Base-by-base conservation (phyloP, 1,284 basidiomycete genomes). In the Ceratobasidium sp. region DNA sequence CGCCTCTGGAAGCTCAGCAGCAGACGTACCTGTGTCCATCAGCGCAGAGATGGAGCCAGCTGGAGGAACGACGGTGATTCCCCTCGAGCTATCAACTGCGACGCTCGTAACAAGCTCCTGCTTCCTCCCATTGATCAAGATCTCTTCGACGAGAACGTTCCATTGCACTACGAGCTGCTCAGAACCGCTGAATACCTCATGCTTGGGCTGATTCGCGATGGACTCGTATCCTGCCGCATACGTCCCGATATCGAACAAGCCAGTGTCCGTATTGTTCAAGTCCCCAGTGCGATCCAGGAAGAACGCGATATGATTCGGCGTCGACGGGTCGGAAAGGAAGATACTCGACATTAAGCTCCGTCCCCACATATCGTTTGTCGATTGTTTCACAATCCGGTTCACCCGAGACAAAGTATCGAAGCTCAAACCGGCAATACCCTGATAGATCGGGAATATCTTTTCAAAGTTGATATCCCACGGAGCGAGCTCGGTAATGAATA, bases 281-380 rank as follows among this genome's bases (percentile, higher is more conserved):
- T 62, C 69, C 11, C 57, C 69, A 31, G 56, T 60, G n/a, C 57
- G 56, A 27, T 72, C 69, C 8, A 72, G 57, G 31, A 72, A 62
- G 56, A 72, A 72, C 17, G 69, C 69, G 19, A 72, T 72, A 53
- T 72, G 69, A 22, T 72, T 72, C 5, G 69, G 57, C n/a, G 69
- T 72, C 4, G 69, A 51, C 19, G 56, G 57, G 24, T 72, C 69
- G 9, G 57, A 27, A 14, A 72, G 47, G 22, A 72, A 72, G 15
- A 72, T 51, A 29, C 51, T 72, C 9, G 56, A 72, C 69, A 72
- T 72, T 9, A 72, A 47, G 36, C 69, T 72, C 36, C 69, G 24
- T 11, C 69, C 69, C 57, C 44, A 62, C n/a, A 57, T 72, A 11
- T 31, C 29, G 4, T 62, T 51, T 9, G 69, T 51, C 1, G 45